A percentile compares a stretch with the other conserved stretches of the same genome.
Conservation (phyloP, 1,139 yeast genomes). For the Nakaseomyces glabratus region DNA sequence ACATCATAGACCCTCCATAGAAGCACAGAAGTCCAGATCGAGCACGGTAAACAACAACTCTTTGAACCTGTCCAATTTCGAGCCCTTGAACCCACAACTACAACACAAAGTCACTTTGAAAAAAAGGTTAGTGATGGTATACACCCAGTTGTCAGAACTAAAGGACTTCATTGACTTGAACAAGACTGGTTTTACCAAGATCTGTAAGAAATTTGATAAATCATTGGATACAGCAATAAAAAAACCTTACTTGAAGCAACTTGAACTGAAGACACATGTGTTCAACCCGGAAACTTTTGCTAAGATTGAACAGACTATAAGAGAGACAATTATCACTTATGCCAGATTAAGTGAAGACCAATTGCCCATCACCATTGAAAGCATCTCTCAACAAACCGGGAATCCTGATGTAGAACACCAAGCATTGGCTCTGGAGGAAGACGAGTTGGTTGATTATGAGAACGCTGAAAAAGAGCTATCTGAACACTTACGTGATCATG, state of each 20-base stretch:
- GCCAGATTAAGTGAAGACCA: conserved; percentile 34
- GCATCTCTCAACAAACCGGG: background rate
- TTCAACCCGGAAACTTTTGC: conserved; percentile 40
- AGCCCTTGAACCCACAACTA: conserved; percentile 7
- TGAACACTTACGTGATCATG: conserved; percentile 77
- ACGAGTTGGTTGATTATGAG: conserved; percentile 15
- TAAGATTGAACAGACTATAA: conserved; percentile 39
- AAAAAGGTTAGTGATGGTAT: conserved; percentile 55
- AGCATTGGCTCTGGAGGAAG: conserved; percentile 7
- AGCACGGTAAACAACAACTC: conserved; percentile 7
- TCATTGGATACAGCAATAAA: conserved; percentile 56
- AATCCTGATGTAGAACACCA: conserved; percentile 3
- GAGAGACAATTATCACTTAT: conserved; percentile 35
- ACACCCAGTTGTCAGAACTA: conserved; percentile 72
- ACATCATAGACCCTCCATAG: conserved; percentile 1
- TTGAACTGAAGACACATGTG: conserved; percentile 37
- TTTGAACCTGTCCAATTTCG: conserved; percentile 1
- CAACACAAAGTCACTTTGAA: conserved; percentile 51
- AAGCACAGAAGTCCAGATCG: conserved; percentile 1
- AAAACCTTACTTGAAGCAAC: conserved; percentile 38
- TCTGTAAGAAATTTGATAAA: conserved; percentile 84
- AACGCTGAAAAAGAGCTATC: conserved; percentile 58
- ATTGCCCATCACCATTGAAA: conserved; percentile 5
- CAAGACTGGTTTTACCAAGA: conserved; percentile 80
- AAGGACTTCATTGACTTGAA: conserved; percentile 76